Conservation (phyloP, 73 alveolate species). For the Stentor roeselii region DNA sequence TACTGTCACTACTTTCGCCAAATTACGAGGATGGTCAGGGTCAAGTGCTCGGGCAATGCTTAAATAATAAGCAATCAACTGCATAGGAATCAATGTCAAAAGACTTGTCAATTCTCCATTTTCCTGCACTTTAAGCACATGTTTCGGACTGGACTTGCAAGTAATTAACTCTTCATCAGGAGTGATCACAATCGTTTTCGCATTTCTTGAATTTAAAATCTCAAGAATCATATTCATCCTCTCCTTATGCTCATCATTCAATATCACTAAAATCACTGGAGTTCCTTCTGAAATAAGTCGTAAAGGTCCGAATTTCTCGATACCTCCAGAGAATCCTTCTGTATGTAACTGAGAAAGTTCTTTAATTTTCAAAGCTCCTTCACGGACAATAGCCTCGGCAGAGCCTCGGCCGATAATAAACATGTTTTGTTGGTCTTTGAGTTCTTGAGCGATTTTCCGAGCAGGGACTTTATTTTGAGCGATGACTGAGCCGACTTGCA, state of each 20-base stretch:
- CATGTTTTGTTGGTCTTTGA: slow-evolving; percentile 49
- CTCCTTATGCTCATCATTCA: not conserved
- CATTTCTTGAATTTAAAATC: not conserved
- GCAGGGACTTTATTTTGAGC: slow-evolving; percentile 43
- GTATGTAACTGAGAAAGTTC: slow-evolving; percentile 92
- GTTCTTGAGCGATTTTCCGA: slow-evolving; percentile 42
- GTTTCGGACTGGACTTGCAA: not conserved
- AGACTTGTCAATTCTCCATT: slow-evolving; percentile 75
- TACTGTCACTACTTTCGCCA: slow-evolving; percentile 85
- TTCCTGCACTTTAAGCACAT: slow-evolving; percentile 29
- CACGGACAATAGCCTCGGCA: slow-evolving; percentile 85
- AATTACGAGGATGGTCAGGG: slow-evolving; percentile 91
- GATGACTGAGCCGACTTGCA: slow-evolving; percentile 38
- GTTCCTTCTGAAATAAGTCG: slow-evolving; percentile 54
- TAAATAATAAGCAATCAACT: slow-evolving; percentile 76
- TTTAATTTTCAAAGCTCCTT: slow-evolving; percentile 94
- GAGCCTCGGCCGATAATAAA: slow-evolving; percentile 85
- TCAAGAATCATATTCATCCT: not conserved
- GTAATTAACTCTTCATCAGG: slow-evolving; percentile 29
- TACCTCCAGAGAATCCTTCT: slow-evolving; percentile 93
- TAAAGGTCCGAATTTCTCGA: slow-evolving; percentile 80
- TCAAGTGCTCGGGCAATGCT: slow-evolving; percentile 64
- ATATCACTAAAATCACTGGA: slow-evolving; percentile 5
- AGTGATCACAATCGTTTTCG: slow-evolving; percentile 2
- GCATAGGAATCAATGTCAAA: slow-evolving; percentile 78